Conservation (phyloP, 2,329 filamentous ascomycete species). For the Huntiella bhutanensis region DNA sequence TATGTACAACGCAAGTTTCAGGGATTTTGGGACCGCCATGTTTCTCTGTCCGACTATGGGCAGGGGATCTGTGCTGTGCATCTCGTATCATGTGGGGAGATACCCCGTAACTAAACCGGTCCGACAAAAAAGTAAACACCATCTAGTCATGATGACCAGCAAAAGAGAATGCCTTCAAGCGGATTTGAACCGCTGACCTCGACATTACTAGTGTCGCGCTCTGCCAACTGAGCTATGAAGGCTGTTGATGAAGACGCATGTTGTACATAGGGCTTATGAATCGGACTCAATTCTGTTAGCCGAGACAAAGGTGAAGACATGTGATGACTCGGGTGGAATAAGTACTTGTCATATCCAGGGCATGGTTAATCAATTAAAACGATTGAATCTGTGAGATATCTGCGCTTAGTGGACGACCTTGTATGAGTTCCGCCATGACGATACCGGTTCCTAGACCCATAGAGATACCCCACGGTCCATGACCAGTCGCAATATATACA, state of each 20-base stretch:
- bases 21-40: too few species aligned
- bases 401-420: constrained; percentile 1
- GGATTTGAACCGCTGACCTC: constrained; percentile 10
- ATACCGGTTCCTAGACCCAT: constrained; percentile 1
- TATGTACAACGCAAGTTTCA: too few species aligned
- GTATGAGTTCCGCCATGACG: constrained; percentile 1
- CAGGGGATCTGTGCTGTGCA: too few species aligned
- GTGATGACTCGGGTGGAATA: neutral
- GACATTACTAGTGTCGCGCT: constrained; percentile 11
- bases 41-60: too few species aligned
- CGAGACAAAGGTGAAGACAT: neutral
- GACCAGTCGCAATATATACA: constrained; percentile 52
- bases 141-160: neutral
- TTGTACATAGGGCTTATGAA: neutral
- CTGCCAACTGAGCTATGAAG: constrained; percentile 11
- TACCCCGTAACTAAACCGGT: neutral
- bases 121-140: neutral
- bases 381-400: constrained; percentile 1
- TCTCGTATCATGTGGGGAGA: neutral
- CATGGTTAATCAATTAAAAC: neutral
- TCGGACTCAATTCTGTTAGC: neutral
- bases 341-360: neutral
- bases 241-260: neutral
- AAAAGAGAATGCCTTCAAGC: constrained; percentile 3
- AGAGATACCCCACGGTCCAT: constrained; percentile 58